These are phyloP conservation scores for Barnettozyma salicaria DNA, from an alignment of 805 yeast species.

Conservation along the genomic window DNA sequence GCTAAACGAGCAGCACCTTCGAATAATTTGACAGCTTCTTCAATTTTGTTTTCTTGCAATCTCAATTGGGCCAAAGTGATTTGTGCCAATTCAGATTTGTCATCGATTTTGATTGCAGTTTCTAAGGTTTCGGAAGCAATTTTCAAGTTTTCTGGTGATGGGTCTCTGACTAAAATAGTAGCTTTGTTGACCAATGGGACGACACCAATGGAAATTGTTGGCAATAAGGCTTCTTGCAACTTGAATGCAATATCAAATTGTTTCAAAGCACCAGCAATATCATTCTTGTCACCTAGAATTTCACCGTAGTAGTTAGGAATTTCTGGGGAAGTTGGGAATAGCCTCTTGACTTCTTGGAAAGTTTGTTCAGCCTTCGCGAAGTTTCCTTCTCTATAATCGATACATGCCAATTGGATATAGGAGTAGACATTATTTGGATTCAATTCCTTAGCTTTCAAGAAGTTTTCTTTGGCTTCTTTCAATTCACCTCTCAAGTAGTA, in stretches of 20 bases:
- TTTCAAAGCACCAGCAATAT: slow-evolving; percentile 61
- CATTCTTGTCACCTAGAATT: slow-evolving; percentile 77
- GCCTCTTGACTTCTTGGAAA: slow-evolving; percentile 63
- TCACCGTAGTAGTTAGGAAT: slow-evolving; percentile 96
- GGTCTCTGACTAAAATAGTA: slow-evolving; percentile 54
- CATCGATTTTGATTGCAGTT: slow-evolving; percentile 77
- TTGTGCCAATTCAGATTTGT: slow-evolving; percentile 83
- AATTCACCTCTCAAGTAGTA: slow-evolving; percentile 75
- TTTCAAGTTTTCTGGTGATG: slow-evolving; percentile 37
- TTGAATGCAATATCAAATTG: slow-evolving; percentile 84
- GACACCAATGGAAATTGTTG: slow-evolving; percentile 74
- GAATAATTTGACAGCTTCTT: slow-evolving; percentile 75
- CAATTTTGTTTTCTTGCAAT: slow-evolving; percentile 75
- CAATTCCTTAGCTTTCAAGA: slow-evolving; percentile 65
- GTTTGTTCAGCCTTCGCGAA: slow-evolving; percentile 53
- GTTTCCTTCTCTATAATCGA: slow-evolving; percentile 71
- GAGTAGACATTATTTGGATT: slow-evolving; percentile 77
- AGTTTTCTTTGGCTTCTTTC: slow-evolving; percentile 64
- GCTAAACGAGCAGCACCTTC: slow-evolving; percentile 79
- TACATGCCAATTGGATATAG: slow-evolving; percentile 88
- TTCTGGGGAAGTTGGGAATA: slow-evolving; percentile 84
- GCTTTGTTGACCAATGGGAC: slow-evolving; percentile 90
- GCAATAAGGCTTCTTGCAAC: slow-evolving; percentile 60
- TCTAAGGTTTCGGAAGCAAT: slow-evolving; percentile 62
- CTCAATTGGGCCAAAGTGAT: slow-evolving; percentile 88